Evolutionary conservation across 306 rosid species (phyloP).

Genomic region (Purshia tridentata): DNA sequence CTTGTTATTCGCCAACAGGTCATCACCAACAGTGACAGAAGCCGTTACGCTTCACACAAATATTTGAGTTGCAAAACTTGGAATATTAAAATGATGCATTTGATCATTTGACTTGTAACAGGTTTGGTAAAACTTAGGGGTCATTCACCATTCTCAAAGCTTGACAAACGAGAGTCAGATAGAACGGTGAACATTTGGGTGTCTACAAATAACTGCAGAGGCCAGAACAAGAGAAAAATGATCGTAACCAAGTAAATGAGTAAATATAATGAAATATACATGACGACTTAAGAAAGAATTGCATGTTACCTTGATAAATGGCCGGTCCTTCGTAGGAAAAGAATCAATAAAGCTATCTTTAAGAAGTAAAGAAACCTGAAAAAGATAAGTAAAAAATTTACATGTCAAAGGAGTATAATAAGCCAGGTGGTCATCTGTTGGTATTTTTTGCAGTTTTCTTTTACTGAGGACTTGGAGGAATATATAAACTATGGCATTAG

Average conservation of each 20-base stretch:
- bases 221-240: constrained; percentile 24
- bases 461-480: constrained; percentile 19
- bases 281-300: neutral
- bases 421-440: constrained; percentile 8
- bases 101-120: neutral
- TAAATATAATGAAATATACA: neutral
- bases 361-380: constrained; percentile 95
- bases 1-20: neutral
- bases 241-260: no score
- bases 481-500: constrained; percentile 13
- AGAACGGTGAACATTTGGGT: constrained; percentile 83
- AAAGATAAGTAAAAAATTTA: constrained; percentile 21
- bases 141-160: constrained; percentile 58
- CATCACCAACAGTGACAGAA: constrained; percentile 15
- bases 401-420: constrained; percentile 20
- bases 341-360: constrained; percentile 93
- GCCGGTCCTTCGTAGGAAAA: constrained; percentile 71
- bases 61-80: constrained; percentile 1
- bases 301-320: constrained; percentile 76
- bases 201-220: constrained; percentile 77
- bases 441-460: neutral
- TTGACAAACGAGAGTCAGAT: constrained; percentile 74
- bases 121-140: constrained; percentile 20
- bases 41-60: constrained; percentile 5
- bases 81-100: constrained; percentile 22